Percentiles rank a stretch among this genome's conserved stretches.
Evolutionary conservation across 2,329 filamentous ascomycete species (phyloP).

Genomic region (Aureobasidium sp.): DNA sequence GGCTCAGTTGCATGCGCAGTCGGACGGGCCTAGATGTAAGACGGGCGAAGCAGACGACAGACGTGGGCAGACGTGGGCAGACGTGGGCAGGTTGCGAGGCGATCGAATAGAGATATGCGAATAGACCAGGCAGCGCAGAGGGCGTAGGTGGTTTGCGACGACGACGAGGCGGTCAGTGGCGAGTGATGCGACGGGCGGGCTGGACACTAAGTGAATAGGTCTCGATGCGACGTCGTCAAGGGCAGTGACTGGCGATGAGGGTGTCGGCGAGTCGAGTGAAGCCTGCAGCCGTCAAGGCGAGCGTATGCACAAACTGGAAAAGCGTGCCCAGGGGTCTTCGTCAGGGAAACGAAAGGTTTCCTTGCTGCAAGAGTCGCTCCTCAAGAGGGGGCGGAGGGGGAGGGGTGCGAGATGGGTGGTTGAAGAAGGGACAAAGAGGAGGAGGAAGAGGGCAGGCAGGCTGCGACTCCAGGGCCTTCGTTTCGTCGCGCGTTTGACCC

Average conservation of each 20-base stretch:
- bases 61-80: neutral
- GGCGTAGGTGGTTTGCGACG: conserved; percentile 8
- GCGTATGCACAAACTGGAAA: neutral
- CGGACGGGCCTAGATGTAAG: neutral
- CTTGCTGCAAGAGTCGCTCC: conserved; percentile 3
- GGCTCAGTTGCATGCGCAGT: conserved; percentile 17
- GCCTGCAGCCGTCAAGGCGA: neutral
- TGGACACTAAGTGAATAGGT: conserved; percentile 31
- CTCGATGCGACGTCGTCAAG: conserved; percentile 10
- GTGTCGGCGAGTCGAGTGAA: neutral
- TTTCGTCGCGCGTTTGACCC: neutral
- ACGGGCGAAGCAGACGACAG: neutral
- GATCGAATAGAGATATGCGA: neutral
- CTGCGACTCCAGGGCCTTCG: neutral
- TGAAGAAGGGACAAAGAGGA: neutral
- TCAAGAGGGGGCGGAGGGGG: neutral
- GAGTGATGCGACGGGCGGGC: conserved; percentile 16
- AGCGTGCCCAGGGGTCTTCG: neutral
- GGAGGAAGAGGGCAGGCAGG: neutral
- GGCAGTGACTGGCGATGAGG: neutral
- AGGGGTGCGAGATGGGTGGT: neutral
- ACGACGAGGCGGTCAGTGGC: neutral
- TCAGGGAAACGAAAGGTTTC: conserved; percentile 2
- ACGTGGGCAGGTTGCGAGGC: neutral
- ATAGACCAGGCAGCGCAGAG: neutral